Evolutionary conservation across 2,329 filamentous ascomycete genomes (phyloP).

Genomic region (Microsporum ferrugineum): DNA sequence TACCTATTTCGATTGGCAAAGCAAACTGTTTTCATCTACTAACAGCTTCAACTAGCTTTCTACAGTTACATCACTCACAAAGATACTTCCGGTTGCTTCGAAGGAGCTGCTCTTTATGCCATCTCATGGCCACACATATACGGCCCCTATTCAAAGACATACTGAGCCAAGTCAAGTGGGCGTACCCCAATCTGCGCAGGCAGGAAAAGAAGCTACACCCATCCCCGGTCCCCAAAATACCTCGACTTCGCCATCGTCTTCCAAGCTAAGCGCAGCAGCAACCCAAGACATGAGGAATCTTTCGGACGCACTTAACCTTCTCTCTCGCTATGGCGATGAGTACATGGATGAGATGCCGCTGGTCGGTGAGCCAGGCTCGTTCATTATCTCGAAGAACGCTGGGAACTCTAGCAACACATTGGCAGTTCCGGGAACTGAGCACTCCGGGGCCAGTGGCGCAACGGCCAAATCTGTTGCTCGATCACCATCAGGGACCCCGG

Average conservation of each 20-base stretch:
- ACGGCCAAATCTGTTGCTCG: background rate
- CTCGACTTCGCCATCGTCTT: conserved; percentile 18
- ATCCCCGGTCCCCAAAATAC: conserved; percentile 31
- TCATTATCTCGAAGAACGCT: conserved; percentile 40
- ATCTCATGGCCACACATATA: conserved; percentile 49
- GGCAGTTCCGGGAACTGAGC: conserved; percentile 16
- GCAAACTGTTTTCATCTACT: background rate
- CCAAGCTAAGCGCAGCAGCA: conserved; percentile 6
- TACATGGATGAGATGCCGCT: conserved; percentile 55
- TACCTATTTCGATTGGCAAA: conserved; percentile 20
- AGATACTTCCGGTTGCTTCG: conserved; percentile 43
- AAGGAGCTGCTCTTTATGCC: conserved; percentile 47
- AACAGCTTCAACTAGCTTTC: conserved; percentile 34
- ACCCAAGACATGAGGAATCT: conserved; percentile 32
- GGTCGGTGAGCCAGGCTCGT: conserved; percentile 51
- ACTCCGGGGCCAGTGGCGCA: background rate
- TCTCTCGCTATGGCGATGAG: conserved; percentile 46
- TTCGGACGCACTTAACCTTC: conserved; percentile 40
- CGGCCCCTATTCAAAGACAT: conserved; percentile 38
- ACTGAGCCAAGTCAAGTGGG: conserved; percentile 25
- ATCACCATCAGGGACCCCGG: conserved; percentile 10
- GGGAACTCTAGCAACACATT: conserved; percentile 4
- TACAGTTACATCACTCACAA: conserved; percentile 45
- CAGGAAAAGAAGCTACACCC: conserved; percentile 40
- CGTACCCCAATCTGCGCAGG: conserved; percentile 26